Conservation (phyloP, 1,284 basidiomycete species). For the Trametes pubescens region DNA sequence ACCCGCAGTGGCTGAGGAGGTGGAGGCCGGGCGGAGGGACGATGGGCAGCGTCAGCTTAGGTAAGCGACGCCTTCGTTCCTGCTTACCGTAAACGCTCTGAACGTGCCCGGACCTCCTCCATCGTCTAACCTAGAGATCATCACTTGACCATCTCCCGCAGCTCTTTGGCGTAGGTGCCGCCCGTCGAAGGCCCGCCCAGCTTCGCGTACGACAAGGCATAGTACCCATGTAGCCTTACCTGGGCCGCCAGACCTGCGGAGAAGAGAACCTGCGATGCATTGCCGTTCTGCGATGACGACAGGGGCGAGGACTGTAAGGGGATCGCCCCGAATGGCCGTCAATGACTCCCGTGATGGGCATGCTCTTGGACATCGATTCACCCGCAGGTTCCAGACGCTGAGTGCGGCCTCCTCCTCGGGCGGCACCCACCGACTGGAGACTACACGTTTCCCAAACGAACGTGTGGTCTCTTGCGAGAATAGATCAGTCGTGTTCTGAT, state of each 20-base stretch:
- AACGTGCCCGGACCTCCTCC: constrained; percentile 16
- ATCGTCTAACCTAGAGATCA: constrained; percentile 17
- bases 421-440: constrained; percentile 15
- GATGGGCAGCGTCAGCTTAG: constrained; percentile 28
- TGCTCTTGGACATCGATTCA: constrained; percentile 5
- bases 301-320: constrained; percentile 9
- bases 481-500: constrained; percentile 1
- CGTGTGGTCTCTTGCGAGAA: constrained; percentile 15
- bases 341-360: background rate
- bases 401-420: constrained; percentile 1
- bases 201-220: background rate
- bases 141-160: constrained; percentile 29
- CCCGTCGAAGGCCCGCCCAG: constrained; percentile 1
- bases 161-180: constrained; percentile 6
- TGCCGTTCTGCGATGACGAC: constrained; percentile 15
- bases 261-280: constrained; percentile 4
- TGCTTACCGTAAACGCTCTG: constrained; percentile 22
- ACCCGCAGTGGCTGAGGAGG: constrained; percentile 6
- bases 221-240: background rate
- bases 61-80: constrained; percentile 32
- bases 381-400: constrained; percentile 3
- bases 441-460: constrained; percentile 15
- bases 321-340: background rate
- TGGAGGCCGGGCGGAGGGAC: constrained; percentile 4
- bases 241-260: background rate